Evolutionary conservation across 164 flowering plant species (phyloP).

Genomic region (Pachysandra terminalis): DNA sequence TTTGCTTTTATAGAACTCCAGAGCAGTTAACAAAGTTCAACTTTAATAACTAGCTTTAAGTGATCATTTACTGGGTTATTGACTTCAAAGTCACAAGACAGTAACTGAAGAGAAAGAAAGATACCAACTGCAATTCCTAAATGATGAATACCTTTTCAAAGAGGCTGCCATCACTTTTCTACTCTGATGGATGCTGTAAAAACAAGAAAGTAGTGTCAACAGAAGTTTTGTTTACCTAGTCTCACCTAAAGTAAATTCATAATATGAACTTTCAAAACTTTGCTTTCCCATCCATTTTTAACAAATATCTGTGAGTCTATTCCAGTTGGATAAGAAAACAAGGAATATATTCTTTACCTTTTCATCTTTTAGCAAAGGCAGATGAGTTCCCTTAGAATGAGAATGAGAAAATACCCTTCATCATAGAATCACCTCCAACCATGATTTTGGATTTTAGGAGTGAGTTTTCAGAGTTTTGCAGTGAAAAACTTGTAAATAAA

Average conservation of each 20-base stretch:
- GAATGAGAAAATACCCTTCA: no score
- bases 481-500: no score
- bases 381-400: no score
- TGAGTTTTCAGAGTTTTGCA: no score
- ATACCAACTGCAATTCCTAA: neutral
- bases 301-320: neutral
- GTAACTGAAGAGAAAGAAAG: no score
- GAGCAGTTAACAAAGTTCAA: neutral
- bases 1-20: neutral
- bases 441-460: no score
- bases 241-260: neutral
- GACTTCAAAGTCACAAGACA: no score
- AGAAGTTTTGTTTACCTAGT: neutral
- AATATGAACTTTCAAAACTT: conserved; percentile 8
- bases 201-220: neutral
- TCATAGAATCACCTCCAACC: no score
- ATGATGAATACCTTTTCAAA: conserved; percentile 12
- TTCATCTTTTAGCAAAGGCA: neutral
- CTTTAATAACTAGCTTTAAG: neutral
- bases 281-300: neutral
- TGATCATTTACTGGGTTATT: neutral
- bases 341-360: no score
- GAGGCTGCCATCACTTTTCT: conserved; percentile 5
- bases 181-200: conserved; percentile 1
- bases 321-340: neutral